Conservation (phyloP, 345 rosid genomes). For the Gossypium ekmanianum region DNA sequence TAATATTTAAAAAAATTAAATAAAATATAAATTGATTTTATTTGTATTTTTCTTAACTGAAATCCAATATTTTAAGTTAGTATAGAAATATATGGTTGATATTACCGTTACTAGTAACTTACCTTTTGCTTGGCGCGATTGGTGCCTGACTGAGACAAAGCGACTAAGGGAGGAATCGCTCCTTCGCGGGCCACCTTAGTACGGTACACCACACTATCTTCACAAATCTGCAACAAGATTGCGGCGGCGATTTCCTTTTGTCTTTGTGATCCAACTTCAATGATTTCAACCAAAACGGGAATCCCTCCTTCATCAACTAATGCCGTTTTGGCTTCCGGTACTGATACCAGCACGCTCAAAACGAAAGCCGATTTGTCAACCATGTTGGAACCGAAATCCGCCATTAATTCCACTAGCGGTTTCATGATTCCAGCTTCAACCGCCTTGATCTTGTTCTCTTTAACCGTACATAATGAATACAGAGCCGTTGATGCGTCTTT, state of each 20-base stretch:
- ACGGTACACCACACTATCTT: constrained; percentile 55
- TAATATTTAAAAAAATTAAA: no score
- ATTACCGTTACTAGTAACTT: neutral
- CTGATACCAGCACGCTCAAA: constrained; percentile 46
- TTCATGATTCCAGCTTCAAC: constrained; percentile 77
- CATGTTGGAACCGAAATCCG: constrained; percentile 91
- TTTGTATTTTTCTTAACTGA: no score
- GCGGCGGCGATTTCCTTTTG: constrained; percentile 82
- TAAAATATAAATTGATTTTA: no score
- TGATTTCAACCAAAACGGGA: constrained; percentile 86
- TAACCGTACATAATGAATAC: constrained; percentile 68
- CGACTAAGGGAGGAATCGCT: constrained; percentile 84
- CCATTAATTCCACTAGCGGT: constrained; percentile 85
- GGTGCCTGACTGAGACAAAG: constrained; percentile 78
- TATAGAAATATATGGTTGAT: no score
- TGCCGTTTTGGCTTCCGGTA: constrained; percentile 62
- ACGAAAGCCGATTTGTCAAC: constrained; percentile 90
- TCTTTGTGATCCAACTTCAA: constrained; percentile 77
- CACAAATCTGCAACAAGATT: constrained; percentile 63
- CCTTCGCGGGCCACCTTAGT: constrained; percentile 90
- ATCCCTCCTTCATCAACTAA: constrained; percentile 86
- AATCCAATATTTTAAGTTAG: no score
- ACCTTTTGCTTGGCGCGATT: constrained; percentile 88
- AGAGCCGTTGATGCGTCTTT: constrained; percentile 93
- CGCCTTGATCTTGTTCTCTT: constrained; percentile 81